Base-by-base conservation (phyloP, 345 rosid species). In the Citrus unshiu region DNA sequence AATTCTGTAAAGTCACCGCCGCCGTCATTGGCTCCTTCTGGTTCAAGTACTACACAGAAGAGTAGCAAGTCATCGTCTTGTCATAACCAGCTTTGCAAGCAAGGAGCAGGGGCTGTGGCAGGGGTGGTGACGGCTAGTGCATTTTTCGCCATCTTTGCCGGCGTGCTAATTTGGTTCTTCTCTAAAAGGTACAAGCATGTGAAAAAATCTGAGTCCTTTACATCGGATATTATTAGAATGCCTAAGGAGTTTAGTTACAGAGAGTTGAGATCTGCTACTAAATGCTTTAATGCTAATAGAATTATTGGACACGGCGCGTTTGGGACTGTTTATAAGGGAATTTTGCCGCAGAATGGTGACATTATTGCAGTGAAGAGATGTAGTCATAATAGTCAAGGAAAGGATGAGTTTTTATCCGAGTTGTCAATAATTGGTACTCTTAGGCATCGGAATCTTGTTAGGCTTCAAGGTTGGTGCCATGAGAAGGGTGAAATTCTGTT, bases 111-210 rank as follows among this genome's bases (percentile, higher is more conserved):
- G 72, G 98, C 98, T 13, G 98, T 97, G 68, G 99, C 96, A 32
- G 99, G 99, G 35, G 98, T 92, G 1, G 98, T 90, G 25, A 94
- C 98, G 3, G 98, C 98, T 25, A 89, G 99, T 61, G 98, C 98
- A 6, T 93, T 94, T 85, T 84, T 97, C 7, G 99, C 92, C 6
- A 32, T 93, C 14, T 90, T 93, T 76, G 93, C 98, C 22, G 95
- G 97, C 25, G 86, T 83, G 27, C 80, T 91, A 0, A 81, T 94
- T 32, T 97, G 99, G 99, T 81, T 87, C 1, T 91, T 88, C 88
- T 88, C 92, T 64, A 93, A 89, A 75, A 90, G 83, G 63, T 78
- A 87, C 83, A 91, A 87, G 58, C 85, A 68, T 63, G 89, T 68
- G 34, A 85, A 85, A 30, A 90, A 88, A 78, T 68, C 92, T 10